Evolutionary conservation across 495 filamentous ascomycete species (phyloP), one percentile per base, ranked within the genome.

Genomic region (Lentithecium fluviatile): DNA sequence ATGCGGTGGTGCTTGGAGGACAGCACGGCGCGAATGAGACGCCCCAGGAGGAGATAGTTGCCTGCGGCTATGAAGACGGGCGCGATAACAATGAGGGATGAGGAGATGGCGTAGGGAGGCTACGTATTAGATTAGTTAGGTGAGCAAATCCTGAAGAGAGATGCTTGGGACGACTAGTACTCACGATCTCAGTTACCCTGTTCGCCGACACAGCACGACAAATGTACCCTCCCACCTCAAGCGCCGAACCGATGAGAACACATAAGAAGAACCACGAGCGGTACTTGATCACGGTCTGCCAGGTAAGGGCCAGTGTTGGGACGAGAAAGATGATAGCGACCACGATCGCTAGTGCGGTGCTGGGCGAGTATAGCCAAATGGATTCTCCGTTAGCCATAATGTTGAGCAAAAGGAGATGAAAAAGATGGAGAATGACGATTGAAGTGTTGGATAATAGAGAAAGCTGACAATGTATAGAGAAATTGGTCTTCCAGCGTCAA

Each of bases 51-150:
- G 32, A 75, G 62, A 42, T 75, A 75, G 26, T 72, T 64, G 1
- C 67, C 68, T 0, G 73, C 73, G 21, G 68, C 71, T 34, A 75
- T 64, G 49, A 75, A 69, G 26, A 75, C 60, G 0, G 71, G 73
- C 0, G 68, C 68, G 48, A 75, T 48, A 15, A 75, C 65, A 24
- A 75, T 73, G 48, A 73, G 61, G 24, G 70, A 69, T 13, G 62
- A 48, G n/a, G 57, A 65, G 6, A 60, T 61, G n/a, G 73, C 70
- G 56, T 66, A 73, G 6, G 67, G 56, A 2, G 54, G 46, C 61
- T 64, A 20, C 13, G 40, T 15, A 43, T 4, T 3, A 4, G 13
- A 20, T 43, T 43, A 43, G 40, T 20, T 43, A 15, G 15, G 36
- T 38, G 36, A 7, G 8, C 36, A 38, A 6, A n/a, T n/a, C 4